Base-by-base conservation (phyloP, 1,284 basidiomycete species). In the Ceratobasidium theobromae region DNA sequence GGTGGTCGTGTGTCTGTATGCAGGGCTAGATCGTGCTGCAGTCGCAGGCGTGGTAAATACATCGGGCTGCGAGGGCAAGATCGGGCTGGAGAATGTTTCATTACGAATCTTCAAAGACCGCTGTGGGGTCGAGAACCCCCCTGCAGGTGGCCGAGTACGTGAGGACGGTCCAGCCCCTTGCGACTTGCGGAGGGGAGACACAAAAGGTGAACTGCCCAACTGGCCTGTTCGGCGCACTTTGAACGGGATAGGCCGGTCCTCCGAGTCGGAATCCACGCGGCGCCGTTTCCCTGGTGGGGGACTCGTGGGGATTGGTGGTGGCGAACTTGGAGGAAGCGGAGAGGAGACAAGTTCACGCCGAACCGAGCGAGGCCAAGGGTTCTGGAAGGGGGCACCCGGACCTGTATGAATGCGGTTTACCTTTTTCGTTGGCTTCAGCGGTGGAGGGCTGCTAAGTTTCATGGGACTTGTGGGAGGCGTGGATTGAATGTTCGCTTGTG, bases 341-440 rank as follows among this genome's bases (percentile, higher is more conserved):
- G 54, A 41, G 41, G 27, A 69, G 43, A 68, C 38, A 21, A 21
- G 65, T 57, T 27, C 68, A 67, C 62, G 67, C 51, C 66, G 54
- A 43, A 62, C 58, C 8, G 41, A 27, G 3, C 54, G 11, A 23
- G 33, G 54, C 14, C 38, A 46, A 14, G 54, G 57, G 41, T 41
- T 46, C 30, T 21, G 43, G 33, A 60, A 60, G 27, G 57, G 57
- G 8, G 57, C 57, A 33, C 45, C 57, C 21, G 49, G 14, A 38
- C 45, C 57, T 12, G 57, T 48, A 21, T 33, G 57, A 33, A 57
- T 38, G 2, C 41, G 54, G 14, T 25, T 30, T 23, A 32, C 57
- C 30, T 60, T 60, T 60, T 60, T 46, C 30, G 30, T 14, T 23
- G 43, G 57, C 11, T 49, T 60, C 27, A 60, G 57, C 8, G 57